These are phyloP conservation scores for Pleurostoma richardsiae DNA, from an alignment of 2,329 filamentous ascomycete species.

Conservation along the genomic window DNA sequence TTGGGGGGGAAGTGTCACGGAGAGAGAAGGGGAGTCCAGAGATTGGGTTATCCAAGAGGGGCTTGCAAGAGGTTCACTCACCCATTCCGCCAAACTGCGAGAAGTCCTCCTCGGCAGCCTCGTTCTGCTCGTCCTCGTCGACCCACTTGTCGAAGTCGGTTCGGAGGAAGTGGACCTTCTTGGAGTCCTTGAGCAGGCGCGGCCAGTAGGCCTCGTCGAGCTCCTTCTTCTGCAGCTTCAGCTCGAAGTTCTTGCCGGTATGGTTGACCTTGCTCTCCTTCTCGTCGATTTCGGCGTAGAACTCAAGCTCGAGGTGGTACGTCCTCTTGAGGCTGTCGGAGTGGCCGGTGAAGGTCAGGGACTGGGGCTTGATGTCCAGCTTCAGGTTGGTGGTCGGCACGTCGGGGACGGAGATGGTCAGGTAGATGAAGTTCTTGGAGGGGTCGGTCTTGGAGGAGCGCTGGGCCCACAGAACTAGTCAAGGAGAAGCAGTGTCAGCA, in stretches of 20 bases:
- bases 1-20: conserved; percentile 1
- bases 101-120: conserved; percentile 75
- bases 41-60: too few species aligned
- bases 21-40: neutral
- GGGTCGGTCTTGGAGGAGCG: conserved; percentile 77
- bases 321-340: conserved; percentile 80
- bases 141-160: conserved; percentile 99
- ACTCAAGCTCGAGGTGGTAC: conserved; percentile 81
- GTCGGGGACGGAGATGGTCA: conserved; percentile 86
- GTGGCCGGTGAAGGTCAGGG: conserved; percentile 76
- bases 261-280: conserved; percentile 81
- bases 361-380: conserved; percentile 75
- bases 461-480: conserved; percentile 94
- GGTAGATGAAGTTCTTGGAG: conserved; percentile 89
- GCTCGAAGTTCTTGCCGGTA: conserved; percentile 80
- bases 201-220: conserved; percentile 94
- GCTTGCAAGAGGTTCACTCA: conserved; percentile 26
- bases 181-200: conserved; percentile 80
- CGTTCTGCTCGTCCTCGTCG: conserved; percentile 97
- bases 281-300: conserved; percentile 87
- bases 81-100: conserved; percentile 64
- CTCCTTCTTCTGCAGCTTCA: conserved; percentile 96
- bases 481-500: conserved; percentile 1
- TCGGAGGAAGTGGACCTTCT: conserved; percentile 94
- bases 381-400: conserved; percentile 70